Evolutionary conservation across 2,329 filamentous ascomycete species (phyloP), one percentile per base, ranked within the genome.

Genomic region (Venturia aucupariae): DNA sequence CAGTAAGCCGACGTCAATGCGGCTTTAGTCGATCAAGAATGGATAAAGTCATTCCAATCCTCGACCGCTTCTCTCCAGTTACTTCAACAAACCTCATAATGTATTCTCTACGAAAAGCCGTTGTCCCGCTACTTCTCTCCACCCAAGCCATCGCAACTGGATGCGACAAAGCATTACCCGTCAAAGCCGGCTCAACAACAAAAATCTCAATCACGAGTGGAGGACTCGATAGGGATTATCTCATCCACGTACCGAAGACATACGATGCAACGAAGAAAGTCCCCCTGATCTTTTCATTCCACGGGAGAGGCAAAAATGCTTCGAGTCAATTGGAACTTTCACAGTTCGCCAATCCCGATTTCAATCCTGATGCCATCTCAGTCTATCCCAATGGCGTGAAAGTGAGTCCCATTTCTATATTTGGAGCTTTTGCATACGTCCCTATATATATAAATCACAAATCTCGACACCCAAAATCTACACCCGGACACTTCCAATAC

Each of bases 261-360:
- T 82, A 81, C 70, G 67, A 77, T 27, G 65, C 65, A 13, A 70
- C 72, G 59, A 73, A 63, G 1, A 72, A 77, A 2, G 70, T 74
- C 0, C 75, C 78, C 0, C 64, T 82, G 35, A 79, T 81, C 42
- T 71, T 82, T 41, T 80, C 80, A 6, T 82, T 77, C 67, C 80
- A 82, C 65, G 80, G 80, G 4, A 73, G 76, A 5, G 69, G 67
- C 22, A 74, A 76, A 35, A 35, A 72, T 38, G 73, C 75, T 46
- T 67, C 70, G 46, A 71, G 73, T 10, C 74, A 81, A 67, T 75
- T 78, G 67, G 65, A 69, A 3, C 72, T 81, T 2, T 78, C 79
- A 8, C 75, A 77, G 57, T 80, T 82, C 68, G 78, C 77, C 39
- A 78, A 80, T 61, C 70, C 75, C 17, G 69, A 70, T 0, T 76